A percentile compares a stretch with the other conserved stretches of the same genome.
These are phyloP conservation scores for Phytopythium litorale DNA, from an alignment of 352 stramenopile species.

Conservation along the genomic window DNA sequence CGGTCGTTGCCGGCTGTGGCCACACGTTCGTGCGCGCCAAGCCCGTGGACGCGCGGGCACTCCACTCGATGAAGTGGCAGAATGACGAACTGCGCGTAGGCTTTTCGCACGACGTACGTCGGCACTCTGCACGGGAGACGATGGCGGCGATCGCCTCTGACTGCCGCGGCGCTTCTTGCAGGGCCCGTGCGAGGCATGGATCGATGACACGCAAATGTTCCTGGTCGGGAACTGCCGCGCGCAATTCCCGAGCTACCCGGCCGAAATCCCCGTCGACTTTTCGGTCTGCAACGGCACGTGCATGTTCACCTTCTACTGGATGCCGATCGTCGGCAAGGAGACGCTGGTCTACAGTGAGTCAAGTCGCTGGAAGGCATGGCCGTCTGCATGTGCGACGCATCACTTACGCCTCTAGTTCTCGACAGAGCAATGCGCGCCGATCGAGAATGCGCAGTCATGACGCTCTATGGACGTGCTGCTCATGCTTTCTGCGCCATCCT, in stretches of 20 bases:
- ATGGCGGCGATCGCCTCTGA: background rate
- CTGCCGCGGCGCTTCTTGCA: background rate
- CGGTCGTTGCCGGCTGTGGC: slow-evolving; percentile 10
- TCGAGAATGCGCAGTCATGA: background rate
- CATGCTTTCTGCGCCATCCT: background rate
- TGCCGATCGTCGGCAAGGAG: slow-evolving; percentile 18
- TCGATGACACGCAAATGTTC: slow-evolving; percentile 17
- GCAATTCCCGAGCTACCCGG: slow-evolving; percentile 22
- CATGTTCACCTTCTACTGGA: slow-evolving; percentile 37
- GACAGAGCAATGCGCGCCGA: slow-evolving; percentile 15
- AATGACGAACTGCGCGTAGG: slow-evolving; percentile 17
- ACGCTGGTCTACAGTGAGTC: slow-evolving; percentile 28
- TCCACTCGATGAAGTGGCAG: slow-evolving; percentile 22
- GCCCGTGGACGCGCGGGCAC: slow-evolving; percentile 12
- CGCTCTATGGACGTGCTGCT: background rate
- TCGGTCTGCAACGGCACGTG: slow-evolving; percentile 29
- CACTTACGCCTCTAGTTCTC: background rate
- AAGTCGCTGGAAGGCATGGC: background rate
- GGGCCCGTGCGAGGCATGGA: slow-evolving; percentile 26
- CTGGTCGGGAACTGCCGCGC: slow-evolving; percentile 19
- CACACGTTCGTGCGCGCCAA: slow-evolving; percentile 4
- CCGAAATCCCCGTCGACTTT: slow-evolving; percentile 29
- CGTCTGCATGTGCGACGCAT: background rate
- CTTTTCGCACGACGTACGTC: slow-evolving; percentile 19
- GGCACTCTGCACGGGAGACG: background rate